Evolutionary conservation across 441 rosid genomes (phyloP).

Genomic region (Gossypium aridum): DNA sequence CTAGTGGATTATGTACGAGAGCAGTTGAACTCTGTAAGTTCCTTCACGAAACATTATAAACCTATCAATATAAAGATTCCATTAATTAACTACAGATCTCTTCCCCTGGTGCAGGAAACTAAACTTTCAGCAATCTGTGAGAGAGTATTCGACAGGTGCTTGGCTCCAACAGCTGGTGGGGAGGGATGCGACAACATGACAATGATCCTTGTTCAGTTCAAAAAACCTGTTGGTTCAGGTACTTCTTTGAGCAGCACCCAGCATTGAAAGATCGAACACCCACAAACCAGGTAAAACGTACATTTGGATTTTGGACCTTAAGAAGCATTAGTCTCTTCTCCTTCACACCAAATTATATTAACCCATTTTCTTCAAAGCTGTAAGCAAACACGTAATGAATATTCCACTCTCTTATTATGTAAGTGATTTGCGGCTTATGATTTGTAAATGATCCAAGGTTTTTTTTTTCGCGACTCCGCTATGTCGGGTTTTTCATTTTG

Average conservation of each 20-base stretch:
- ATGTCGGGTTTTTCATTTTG: neutral
- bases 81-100: neutral
- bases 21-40: conserved; percentile 35
- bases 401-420: neutral
- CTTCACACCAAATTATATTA: neutral
- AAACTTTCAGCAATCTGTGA: conserved; percentile 46
- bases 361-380: neutral
- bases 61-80: neutral
- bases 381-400: conserved; percentile 7
- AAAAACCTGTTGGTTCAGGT: conserved; percentile 19
- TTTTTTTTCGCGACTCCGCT: neutral
- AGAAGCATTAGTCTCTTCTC: neutral
- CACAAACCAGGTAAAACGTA: neutral
- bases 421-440: conserved; percentile 4
- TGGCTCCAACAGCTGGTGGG: conserved; percentile 47
- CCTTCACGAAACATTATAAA: neutral
- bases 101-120: conserved; percentile 28
- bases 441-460: conserved; percentile 19
- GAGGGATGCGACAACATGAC: conserved; percentile 72
- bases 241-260: conserved; percentile 18
- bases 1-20: conserved; percentile 48
- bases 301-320: conserved; percentile 8
- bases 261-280: conserved; percentile 6
- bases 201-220: conserved; percentile 51
- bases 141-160: conserved; percentile 49